Evolutionary conservation across 164 flowering plant genomes (phyloP).

Genomic region (Houttuynia cordata): DNA sequence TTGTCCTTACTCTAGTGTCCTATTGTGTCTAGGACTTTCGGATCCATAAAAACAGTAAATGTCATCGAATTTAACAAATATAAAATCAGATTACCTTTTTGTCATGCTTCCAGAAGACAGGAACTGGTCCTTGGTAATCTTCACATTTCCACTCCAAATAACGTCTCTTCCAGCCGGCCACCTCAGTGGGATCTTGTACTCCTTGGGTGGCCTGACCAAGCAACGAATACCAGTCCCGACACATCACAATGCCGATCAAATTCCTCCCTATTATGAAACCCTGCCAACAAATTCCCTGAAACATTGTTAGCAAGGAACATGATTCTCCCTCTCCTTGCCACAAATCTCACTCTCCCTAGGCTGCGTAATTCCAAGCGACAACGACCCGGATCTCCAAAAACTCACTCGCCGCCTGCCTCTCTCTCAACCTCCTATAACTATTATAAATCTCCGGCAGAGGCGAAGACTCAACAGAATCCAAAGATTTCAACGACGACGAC

Average conservation of each 20-base stretch:
- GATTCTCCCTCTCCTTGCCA: slow-evolving; percentile 72
- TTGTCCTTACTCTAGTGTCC: no score
- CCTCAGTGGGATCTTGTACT: slow-evolving; percentile 77
- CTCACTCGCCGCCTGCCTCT: slow-evolving; percentile 63
- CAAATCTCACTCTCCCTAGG: slow-evolving; percentile 58
- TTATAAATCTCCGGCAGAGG: slow-evolving; percentile 33
- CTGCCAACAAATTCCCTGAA: slow-evolving; percentile 47
- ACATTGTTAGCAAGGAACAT: slow-evolving; percentile 89
- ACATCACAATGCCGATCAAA: slow-evolving; percentile 87
- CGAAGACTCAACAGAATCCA: slow-evolving; percentile 21
- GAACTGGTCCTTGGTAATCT: slow-evolving; percentile 80
- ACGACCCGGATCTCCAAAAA: slow-evolving; percentile 53
- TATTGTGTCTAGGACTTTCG: no score
- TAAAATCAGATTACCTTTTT: slow-evolving; percentile 47
- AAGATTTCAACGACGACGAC: slow-evolving; percentile 36
- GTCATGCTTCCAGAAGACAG: slow-evolving; percentile 96
- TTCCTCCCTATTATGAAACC: slow-evolving; percentile 76
- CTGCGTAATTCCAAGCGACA: slow-evolving; percentile 30
- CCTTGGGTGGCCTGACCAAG: slow-evolving; percentile 82
- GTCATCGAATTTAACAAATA: not conserved
- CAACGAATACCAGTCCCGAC: slow-evolving; percentile 30
- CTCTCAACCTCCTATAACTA: slow-evolving; percentile 64
- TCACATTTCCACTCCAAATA: slow-evolving; percentile 93
- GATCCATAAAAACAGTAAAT: not conserved
- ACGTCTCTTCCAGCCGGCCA: slow-evolving; percentile 95